Conservation (phyloP, 169 alveolate species). For the Hepatocystis sp. region DNA sequence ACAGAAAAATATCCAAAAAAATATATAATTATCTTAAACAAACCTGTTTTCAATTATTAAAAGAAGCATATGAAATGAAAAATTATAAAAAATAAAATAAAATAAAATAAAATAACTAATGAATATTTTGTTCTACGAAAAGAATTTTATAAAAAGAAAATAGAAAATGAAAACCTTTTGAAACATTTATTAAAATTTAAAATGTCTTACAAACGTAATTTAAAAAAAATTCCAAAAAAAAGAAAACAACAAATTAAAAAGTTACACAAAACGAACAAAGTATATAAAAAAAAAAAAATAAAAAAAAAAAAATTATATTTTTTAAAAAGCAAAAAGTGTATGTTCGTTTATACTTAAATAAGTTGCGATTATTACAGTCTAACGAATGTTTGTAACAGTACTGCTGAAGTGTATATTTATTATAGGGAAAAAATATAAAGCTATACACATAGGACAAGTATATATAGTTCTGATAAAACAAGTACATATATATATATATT, state of each 20-base stretch:
- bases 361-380: too few species aligned
- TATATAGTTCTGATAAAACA: too few species aligned
- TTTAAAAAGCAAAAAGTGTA: conserved; percentile 19
- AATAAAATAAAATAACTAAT: too few species aligned
- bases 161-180: conserved; percentile 63
- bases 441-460: too few species aligned
- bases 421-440: too few species aligned
- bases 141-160: conserved; percentile 31
- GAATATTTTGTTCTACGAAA: conserved; percentile 44
- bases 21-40: conserved; percentile 6
- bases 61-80: conserved; percentile 43
- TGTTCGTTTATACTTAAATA: conserved; percentile 28
- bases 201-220: conserved; percentile 15
- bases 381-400: too few species aligned
- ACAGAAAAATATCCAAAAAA: too few species aligned
- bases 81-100: conserved; percentile 5
- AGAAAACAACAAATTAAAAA: background rate
- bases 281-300: background rate
- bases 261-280: too few species aligned
- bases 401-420: too few species aligned
- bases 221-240: conserved; percentile 4
- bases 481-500: too few species aligned
- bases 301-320: conserved; percentile 10
- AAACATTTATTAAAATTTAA: conserved; percentile 16
- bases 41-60: conserved; percentile 43